Percentiles rank a stretch among this genome's conserved stretches.
These are phyloP conservation scores for Lenzites betulinus DNA, from an alignment of 768 basidiomycete genomes.

Conservation along the genomic window DNA sequence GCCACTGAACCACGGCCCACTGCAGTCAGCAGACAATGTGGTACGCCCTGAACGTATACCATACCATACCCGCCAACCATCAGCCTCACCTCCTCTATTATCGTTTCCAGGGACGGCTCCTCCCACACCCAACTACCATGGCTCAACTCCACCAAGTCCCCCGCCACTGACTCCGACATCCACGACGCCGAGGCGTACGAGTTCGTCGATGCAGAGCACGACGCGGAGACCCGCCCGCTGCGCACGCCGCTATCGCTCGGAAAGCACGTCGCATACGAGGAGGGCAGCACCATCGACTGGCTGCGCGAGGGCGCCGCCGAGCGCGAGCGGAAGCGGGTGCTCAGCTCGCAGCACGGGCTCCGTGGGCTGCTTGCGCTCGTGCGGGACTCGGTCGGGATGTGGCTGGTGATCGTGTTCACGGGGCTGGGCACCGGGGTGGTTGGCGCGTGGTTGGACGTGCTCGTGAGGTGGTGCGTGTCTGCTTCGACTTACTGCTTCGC, in stretches of 20 bases:
- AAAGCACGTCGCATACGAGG: slow-evolving; percentile 41
- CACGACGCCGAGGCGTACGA: slow-evolving; percentile 18
- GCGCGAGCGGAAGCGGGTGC: slow-evolving; percentile 52
- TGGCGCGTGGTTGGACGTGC: slow-evolving; percentile 72
- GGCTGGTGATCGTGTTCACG: slow-evolving; percentile 68
- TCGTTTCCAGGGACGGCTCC: slow-evolving; percentile 4
- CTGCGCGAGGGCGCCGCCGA: slow-evolving; percentile 64
- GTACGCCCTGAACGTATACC: not conserved
- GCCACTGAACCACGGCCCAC: not conserved
- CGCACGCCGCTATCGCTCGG: not conserved
- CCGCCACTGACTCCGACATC: slow-evolving; percentile 4
- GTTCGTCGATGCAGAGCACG: slow-evolving; percentile 8
- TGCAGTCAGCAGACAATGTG: not conserved
- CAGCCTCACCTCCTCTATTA: not conserved
- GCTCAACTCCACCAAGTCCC: slow-evolving; percentile 5
- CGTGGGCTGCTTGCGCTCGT: slow-evolving; percentile 57
- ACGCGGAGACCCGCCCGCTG: not conserved
- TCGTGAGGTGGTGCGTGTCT: slow-evolving; percentile 63
- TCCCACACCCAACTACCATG: slow-evolving; percentile 12
- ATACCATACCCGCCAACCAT: not conserved
- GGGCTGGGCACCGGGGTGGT: slow-evolving; percentile 68
- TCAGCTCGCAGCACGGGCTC: slow-evolving; percentile 54
- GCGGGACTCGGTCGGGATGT: slow-evolving; percentile 58
- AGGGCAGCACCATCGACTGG: slow-evolving; percentile 71
- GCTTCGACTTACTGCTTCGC: not conserved